Evolutionary conservation across 2,329 filamentous ascomycete species (phyloP).

Genomic region (Pyricularia grisea): DNA sequence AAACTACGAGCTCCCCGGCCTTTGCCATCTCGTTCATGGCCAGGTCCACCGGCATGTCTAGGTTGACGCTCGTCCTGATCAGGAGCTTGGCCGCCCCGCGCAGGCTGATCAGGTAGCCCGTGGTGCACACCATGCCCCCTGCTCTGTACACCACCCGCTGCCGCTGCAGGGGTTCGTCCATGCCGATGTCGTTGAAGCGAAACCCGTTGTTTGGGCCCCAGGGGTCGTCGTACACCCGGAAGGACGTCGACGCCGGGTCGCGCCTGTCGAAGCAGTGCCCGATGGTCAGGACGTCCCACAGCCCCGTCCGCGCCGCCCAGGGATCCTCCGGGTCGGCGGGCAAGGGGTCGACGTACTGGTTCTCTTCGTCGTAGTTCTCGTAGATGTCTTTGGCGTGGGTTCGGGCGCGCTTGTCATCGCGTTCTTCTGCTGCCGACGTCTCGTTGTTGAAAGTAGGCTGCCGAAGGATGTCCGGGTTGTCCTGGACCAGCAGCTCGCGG

Average conservation of each 20-base stretch:
- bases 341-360: background rate
- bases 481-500: slow-evolving; percentile 10
- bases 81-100: slow-evolving; percentile 20
- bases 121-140: slow-evolving; percentile 16
- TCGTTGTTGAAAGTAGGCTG: slow-evolving; percentile 15
- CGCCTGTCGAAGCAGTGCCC: slow-evolving; percentile 15
- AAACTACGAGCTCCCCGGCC: slow-evolving; percentile 13
- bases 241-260: slow-evolving; percentile 6
- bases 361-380: slow-evolving; percentile 2
- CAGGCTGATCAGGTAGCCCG: slow-evolving; percentile 17
- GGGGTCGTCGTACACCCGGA: slow-evolving; percentile 11
- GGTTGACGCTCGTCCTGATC: slow-evolving; percentile 12
- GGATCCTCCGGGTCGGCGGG: slow-evolving; percentile 11
- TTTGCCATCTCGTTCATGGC: slow-evolving; percentile 14
- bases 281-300: slow-evolving; percentile 15
- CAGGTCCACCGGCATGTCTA: slow-evolving; percentile 17
- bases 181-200: background rate
- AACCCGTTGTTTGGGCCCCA: slow-evolving; percentile 6
- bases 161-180: slow-evolving; percentile 11
- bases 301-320: slow-evolving; percentile 10
- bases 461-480: slow-evolving; percentile 13
- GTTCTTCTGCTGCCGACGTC: slow-evolving; percentile 8
- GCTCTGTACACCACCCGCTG: slow-evolving; percentile 16
- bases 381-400: slow-evolving; percentile 6
- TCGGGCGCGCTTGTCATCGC: slow-evolving; percentile 8